A percentile compares a stretch with the other conserved stretches of the same genome.
Conservation (phyloP, 169 alveolate species). For the Plasmodium adleri region DNA sequence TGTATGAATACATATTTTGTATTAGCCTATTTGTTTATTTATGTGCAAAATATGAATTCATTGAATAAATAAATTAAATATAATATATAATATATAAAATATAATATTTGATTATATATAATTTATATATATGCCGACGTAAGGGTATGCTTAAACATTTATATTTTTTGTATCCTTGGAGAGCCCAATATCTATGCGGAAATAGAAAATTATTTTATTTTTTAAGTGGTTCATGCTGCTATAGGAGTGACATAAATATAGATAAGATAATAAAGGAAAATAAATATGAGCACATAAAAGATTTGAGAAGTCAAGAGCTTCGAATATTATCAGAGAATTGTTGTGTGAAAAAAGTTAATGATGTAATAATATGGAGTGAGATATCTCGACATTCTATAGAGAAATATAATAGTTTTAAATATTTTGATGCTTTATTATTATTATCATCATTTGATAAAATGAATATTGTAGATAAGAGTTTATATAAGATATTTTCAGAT, state of each 20-base stretch:
- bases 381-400: conserved; percentile 78
- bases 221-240: no score
- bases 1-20: no score
- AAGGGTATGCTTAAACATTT: no score
- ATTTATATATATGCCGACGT: no score
- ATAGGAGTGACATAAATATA: not conserved
- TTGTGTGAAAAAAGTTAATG: conserved; percentile 76
- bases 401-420: conserved; percentile 80
- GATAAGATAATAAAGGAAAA: conserved; percentile 31
- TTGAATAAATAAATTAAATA: no score
- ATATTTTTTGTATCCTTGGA: no score
- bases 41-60: no score
- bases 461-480: conserved; percentile 75
- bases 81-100: no score
- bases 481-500: conserved; percentile 79
- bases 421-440: conserved; percentile 80
- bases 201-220: no score
- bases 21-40: no score
- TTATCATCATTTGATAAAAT: conserved; percentile 81
- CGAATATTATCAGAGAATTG: conserved; percentile 80
- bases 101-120: no score
- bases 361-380: conserved; percentile 83
- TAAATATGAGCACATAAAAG: conserved; percentile 57
- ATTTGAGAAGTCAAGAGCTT: conserved; percentile 80
- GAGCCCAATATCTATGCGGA: no score